Evolutionary conservation across 306 rosid genomes (phyloP).

Genomic region (Begonia loranthoides): DNA sequence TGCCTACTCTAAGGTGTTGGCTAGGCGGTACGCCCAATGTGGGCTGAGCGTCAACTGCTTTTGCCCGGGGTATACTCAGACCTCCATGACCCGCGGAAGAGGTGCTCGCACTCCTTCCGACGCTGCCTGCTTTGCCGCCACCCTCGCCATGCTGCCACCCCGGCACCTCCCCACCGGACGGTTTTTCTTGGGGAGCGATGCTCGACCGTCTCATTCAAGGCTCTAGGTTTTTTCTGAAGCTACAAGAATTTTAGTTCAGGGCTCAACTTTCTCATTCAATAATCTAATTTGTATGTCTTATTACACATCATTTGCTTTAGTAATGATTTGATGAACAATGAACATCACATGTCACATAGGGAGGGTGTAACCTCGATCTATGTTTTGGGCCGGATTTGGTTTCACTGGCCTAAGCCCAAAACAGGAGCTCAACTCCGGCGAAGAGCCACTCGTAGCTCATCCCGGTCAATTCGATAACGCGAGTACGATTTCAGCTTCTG

Average conservation of each 20-base stretch:
- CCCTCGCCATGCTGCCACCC: slow-evolving; percentile 56
- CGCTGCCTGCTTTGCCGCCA: slow-evolving; percentile 35
- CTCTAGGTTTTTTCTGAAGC: not conserved
- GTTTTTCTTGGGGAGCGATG: slow-evolving; percentile 21
- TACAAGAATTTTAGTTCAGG: not conserved
- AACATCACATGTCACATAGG: not conserved
- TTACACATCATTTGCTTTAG: not conserved
- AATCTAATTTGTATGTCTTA: not conserved
- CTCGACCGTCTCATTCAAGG: slow-evolving; percentile 1
- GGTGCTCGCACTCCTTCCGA: slow-evolving; percentile 55
- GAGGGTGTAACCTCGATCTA: too few relatives aligned
- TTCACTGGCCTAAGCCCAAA: too few relatives aligned
- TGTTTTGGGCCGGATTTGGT: too few relatives aligned
- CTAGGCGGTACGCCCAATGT: slow-evolving; percentile 23
- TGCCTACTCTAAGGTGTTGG: slow-evolving; percentile 51
- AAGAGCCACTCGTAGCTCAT: too few relatives aligned
- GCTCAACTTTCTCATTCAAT: too few relatives aligned
- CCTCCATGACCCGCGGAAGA: slow-evolving; percentile 62
- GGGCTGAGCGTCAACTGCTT: slow-evolving; percentile 46
- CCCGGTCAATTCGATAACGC: too few relatives aligned
- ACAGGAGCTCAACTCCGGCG: too few relatives aligned
- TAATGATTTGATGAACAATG: not conserved
- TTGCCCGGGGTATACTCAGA: slow-evolving; percentile 89
- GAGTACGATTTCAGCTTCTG: too few relatives aligned
- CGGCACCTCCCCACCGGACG: slow-evolving; percentile 37